Conservation (phyloP, 2,329 filamentous ascomycete genomes). For the Colletotrichum nymphaeae region DNA sequence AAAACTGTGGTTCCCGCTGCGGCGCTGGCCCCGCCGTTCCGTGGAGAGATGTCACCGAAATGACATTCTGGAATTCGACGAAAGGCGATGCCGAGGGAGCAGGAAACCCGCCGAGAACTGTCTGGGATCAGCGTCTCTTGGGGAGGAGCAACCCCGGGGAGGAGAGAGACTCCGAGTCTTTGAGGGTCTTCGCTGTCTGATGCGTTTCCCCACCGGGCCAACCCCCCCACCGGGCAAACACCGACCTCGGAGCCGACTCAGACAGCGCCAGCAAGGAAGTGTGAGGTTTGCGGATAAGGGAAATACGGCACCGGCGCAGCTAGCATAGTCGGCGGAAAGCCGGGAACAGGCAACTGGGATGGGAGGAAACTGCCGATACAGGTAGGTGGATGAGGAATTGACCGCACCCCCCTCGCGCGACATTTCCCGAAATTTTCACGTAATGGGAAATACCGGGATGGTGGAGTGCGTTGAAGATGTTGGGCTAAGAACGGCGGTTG, state of each 20-base stretch:
- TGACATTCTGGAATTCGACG: background rate
- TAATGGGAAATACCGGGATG: conserved; percentile 28
- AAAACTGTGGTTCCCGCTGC: background rate
- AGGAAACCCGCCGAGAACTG: conserved; percentile 1
- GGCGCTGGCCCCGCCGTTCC: background rate
- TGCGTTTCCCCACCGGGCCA: no score
- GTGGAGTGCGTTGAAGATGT: conserved; percentile 14
- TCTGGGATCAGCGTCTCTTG: background rate
- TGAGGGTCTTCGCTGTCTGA: background rate
- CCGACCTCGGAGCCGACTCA: background rate
- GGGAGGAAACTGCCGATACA: background rate
- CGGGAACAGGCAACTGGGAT: background rate
- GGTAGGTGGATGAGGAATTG: background rate
- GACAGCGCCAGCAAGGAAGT: background rate
- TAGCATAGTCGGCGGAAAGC: no score
- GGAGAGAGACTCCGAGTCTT: background rate
- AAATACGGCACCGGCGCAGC: background rate
- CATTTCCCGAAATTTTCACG: conserved; percentile 25
- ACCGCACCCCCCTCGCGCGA: background rate
- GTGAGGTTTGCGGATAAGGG: background rate
- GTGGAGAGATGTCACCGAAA: conserved; percentile 15
- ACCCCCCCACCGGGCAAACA: background rate
- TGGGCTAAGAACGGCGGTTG: background rate
- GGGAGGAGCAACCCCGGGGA: background rate
- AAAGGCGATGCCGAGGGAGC: background rate